phyloP scores from a whole-genome alignment of 2,329 filamentous ascomycete genomes.

The Epichloe coenophiala region DNA sequence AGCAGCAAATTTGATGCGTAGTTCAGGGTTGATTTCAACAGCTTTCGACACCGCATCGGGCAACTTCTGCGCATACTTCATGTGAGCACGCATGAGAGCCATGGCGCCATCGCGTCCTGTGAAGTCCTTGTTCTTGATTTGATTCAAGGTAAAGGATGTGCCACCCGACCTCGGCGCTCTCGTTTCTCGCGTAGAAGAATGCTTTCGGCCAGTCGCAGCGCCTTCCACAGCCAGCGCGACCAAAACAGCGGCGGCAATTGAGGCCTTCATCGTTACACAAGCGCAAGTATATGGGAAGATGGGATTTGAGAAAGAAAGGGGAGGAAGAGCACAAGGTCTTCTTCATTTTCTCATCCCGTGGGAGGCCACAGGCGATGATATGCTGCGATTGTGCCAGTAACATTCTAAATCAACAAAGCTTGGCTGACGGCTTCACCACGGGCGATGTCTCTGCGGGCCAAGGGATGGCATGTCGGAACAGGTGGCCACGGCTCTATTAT shows the following conservation, averaged over 20 bases:
- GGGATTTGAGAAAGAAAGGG: no score
- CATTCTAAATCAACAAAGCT: not conserved
- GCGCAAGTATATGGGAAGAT: no score
- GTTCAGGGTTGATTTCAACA: constrained; percentile 10
- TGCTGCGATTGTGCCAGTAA: not conserved
- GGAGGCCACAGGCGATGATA: no score
- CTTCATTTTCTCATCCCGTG: no score
- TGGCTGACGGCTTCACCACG: not conserved
- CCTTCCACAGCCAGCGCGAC: constrained; percentile 5
- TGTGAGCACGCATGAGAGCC: constrained; percentile 18
- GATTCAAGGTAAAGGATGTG: constrained; percentile 15
- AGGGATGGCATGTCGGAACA: not conserved
- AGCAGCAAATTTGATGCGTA: constrained; percentile 13
- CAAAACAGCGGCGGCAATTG: constrained; percentile 1
- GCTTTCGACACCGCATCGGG: constrained; percentile 15
- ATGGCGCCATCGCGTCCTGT: constrained; percentile 18
- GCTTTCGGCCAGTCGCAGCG: not conserved
- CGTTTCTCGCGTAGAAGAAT: not conserved
- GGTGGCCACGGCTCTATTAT: not conserved
- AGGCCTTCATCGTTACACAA: constrained; percentile 3
- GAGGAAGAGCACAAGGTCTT: not conserved
- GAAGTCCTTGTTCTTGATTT: constrained; percentile 22
- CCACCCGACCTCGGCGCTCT: not conserved
- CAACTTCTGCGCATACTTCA: constrained; percentile 23
- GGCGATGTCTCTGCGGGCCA: not conserved